Percentiles rank a stretch among this genome's conserved stretches.
Conservation (phyloP, 169 alveolate genomes). For the Besnoitia besnoiti region DNA sequence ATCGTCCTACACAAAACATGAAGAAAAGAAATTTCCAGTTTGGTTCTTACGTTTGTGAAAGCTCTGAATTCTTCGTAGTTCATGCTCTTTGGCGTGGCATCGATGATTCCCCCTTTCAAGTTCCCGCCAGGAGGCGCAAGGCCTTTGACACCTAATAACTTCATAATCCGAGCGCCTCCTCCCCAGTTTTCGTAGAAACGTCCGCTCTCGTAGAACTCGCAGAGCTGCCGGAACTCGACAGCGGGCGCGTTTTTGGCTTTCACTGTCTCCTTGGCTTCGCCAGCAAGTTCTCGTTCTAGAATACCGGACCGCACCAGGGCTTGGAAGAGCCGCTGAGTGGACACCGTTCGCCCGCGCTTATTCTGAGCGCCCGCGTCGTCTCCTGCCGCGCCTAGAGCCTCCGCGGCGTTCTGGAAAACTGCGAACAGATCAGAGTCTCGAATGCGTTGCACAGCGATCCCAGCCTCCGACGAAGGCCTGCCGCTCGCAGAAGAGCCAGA, state of each 20-base stretch:
- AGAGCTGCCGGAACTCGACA: neutral
- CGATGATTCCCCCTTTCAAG: neutral
- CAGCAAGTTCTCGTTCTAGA: neutral
- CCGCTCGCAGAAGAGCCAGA: too few species aligned
- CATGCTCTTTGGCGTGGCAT: constrained; percentile 12
- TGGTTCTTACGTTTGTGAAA: neutral
- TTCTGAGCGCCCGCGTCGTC: neutral
- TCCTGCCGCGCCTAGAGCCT: neutral
- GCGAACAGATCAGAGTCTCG: neutral
- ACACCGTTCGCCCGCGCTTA: neutral
- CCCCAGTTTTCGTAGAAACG: neutral
- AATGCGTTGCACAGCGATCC: neutral
- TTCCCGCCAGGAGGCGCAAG: constrained; percentile 38
- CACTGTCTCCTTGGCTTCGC: neutral
- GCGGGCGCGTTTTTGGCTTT: neutral
- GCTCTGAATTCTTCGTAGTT: neutral
- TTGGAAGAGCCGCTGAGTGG: constrained; percentile 8
- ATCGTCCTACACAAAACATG: too few species aligned
- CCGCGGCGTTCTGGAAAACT: neutral
- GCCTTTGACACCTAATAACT: constrained; percentile 12
- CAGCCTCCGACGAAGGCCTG: constrained; percentile 21
- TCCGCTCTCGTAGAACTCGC: neutral
- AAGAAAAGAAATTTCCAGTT: neutral
- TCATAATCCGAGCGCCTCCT: neutral
- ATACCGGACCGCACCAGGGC: neutral